Evolutionary conservation across 805 yeast species (phyloP), one percentile per base, ranked within the genome.

Genomic region (Candida anglica): DNA sequence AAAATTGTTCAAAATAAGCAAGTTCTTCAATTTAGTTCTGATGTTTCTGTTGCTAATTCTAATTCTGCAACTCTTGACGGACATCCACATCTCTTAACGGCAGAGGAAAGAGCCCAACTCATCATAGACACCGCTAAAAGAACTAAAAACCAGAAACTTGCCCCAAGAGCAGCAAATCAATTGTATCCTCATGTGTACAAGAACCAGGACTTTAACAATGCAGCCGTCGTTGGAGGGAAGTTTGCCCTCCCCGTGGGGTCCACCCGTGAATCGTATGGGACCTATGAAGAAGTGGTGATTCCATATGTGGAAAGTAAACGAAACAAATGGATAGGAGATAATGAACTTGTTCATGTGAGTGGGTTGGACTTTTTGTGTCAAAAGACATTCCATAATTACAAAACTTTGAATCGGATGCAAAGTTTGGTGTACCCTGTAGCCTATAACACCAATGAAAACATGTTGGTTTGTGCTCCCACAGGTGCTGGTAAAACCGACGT

Each of bases 401-500:
- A 75, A 38, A 73, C 84, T 0, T 67, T 91, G 44, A 91, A 91
- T 60, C 75, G 84, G 45, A 84, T 93, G 73, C 98, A 91, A 59
- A 82, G 95, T 13, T 66, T 93, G 40, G 94, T 91, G 2, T 93
- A 71, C 46, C 95, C 95, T 0, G 86, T 89, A 10, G 98, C 96
- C 0, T 93, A 91, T 55, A 79, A 83, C 36, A 83, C 97, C 4
- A 88, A 86, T 56, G 97, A 91, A 49, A 91, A 91, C 51, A 86
- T 93, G 96, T 65, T 89, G 32, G 87, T 89, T 4, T 89, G 97
- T 76, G 96, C 97, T 0, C 97, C 97, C 1, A 89, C 97, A 0
- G 97, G 97, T 71, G 96, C 97, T 5, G 97, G 97, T 74, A 89
- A 89, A 53, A 89, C 97, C 0, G 96, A 89, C 57, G 91, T 89